These are phyloP conservation scores for Mariannaea sp. DNA, from an alignment of 2,329 filamentous ascomycete species.

Conservation along the genomic window DNA sequence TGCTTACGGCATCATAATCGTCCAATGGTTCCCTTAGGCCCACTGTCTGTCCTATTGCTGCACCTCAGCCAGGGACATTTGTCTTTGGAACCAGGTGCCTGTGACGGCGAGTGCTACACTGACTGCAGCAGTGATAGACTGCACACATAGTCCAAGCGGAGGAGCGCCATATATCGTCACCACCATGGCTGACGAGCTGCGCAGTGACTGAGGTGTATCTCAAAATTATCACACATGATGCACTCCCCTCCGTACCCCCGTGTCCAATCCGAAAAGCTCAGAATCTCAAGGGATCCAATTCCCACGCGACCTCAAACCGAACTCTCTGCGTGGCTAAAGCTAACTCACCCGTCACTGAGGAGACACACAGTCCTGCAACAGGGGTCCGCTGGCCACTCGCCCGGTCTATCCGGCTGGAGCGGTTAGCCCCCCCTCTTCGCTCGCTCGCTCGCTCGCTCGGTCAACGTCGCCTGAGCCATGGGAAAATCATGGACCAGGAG, in stretches of 20 bases:
- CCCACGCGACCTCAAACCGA: constrained; percentile 4
- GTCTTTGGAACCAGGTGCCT: background rate
- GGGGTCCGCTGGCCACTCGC: constrained; percentile 9
- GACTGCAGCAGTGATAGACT: background rate
- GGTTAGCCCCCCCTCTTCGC: constrained; percentile 16
- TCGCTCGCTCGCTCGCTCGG: constrained; percentile 18
- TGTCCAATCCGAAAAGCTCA: background rate
- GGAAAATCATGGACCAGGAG: constrained; percentile 15
- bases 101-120: background rate
- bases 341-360: constrained; percentile 7
- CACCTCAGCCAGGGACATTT: constrained; percentile 2
- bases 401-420: constrained; percentile 31
- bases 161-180: background rate
- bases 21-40: constrained; percentile 8
- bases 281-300: background rate
- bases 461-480: constrained; percentile 17
- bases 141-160: background rate
- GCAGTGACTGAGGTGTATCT: constrained; percentile 12
- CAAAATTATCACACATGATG: background rate
- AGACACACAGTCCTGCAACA: constrained; percentile 14
- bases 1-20: constrained; percentile 14
- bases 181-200: constrained; percentile 7
- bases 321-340: constrained; percentile 5
- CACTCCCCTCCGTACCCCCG: background rate
- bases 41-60: constrained; percentile 1